Percentiles rank a stretch among this genome's conserved stretches.
Conservation (phyloP, 352 stramenopile species). For the Pythium aphanidermatum region DNA sequence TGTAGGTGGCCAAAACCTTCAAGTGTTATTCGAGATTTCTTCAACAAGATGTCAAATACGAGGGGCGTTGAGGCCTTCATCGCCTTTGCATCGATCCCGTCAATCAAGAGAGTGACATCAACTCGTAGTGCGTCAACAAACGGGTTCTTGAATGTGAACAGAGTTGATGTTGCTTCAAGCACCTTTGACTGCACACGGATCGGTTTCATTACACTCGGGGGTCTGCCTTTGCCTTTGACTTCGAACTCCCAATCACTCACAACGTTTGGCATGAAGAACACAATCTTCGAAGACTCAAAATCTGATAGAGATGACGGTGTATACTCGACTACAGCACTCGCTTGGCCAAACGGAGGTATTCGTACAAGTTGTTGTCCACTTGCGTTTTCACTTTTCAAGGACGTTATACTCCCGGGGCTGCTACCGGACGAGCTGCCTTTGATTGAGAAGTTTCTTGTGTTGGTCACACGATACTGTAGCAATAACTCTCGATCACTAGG, state of each 20-base stretch:
- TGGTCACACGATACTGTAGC: slow-evolving; percentile 64
- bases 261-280: slow-evolving; percentile 64
- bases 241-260: slow-evolving; percentile 89
- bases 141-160: slow-evolving; percentile 92
- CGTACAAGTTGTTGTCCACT: too few species aligned
- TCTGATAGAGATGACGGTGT: slow-evolving; percentile 86
- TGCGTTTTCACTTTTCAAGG: too few species aligned
- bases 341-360: slow-evolving; percentile 60
- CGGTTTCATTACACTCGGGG: slow-evolving; percentile 89
- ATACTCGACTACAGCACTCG: slow-evolving; percentile 79
- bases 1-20: slow-evolving; percentile 81
- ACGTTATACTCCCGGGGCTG: background rate
- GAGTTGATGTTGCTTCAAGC: slow-evolving; percentile 68
- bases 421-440: slow-evolving; percentile 17
- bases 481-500: slow-evolving; percentile 73
- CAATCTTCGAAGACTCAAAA: slow-evolving; percentile 57
- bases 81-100: slow-evolving; percentile 9
- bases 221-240: slow-evolving; percentile 63
- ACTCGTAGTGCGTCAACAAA: slow-evolving; percentile 80
- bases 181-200: slow-evolving; percentile 66
- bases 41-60: slow-evolving; percentile 76
- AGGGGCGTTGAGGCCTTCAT: background rate
- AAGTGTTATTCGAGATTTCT: slow-evolving; percentile 66
- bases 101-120: slow-evolving; percentile 61
- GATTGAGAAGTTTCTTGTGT: slow-evolving; percentile 89